phyloP scores from a whole-genome alignment of 805 yeast species.

The Torulaspora maleeae region DNA sequence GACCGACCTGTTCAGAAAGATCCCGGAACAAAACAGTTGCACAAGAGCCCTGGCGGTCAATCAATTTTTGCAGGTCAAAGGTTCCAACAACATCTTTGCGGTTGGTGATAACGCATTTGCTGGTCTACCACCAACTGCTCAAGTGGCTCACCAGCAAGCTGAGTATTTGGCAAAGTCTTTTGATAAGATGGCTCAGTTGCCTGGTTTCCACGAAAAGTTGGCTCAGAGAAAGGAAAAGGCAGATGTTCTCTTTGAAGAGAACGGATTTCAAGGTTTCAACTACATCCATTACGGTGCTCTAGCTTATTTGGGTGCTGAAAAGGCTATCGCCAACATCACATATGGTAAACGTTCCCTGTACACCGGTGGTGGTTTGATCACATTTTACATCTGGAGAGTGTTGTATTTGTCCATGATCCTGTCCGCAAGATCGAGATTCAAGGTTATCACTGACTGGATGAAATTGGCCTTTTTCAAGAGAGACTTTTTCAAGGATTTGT shows the following conservation, averaged over 20 bases:
- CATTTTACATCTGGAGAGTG: conserved; percentile 90
- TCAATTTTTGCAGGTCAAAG: conserved; percentile 75
- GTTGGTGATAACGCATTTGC: conserved; percentile 91
- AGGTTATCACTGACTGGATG: conserved; percentile 83
- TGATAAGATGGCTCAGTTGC: conserved; percentile 47
- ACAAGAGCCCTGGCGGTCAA: conserved; percentile 84
- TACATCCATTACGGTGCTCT: conserved; percentile 88
- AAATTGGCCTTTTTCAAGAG: conserved; percentile 87
- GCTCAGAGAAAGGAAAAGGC: conserved; percentile 37
- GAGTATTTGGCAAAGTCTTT: conserved; percentile 69
- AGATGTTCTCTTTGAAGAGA: conserved; percentile 42
- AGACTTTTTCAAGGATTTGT: conserved; percentile 83
- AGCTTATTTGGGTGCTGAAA: conserved; percentile 89
- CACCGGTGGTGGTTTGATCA: conserved; percentile 81
- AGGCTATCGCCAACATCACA: conserved; percentile 91
- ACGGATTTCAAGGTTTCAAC: conserved; percentile 59
- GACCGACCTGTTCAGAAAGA: conserved; percentile 58
- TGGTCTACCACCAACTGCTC: conserved; percentile 92
- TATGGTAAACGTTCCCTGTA: conserved; percentile 72
- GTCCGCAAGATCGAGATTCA: conserved; percentile 78
- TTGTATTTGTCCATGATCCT: conserved; percentile 87
- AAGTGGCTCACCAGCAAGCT: conserved; percentile 94
- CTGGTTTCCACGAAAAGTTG: conserved; percentile 39
- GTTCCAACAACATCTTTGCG: conserved; percentile 77
- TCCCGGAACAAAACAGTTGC: conserved; percentile 75